Percentiles rank a stretch among this genome's conserved stretches.
Conservation (phyloP, 2,329 filamentous ascomycete species). For the Cordyceps pruinosa region DNA sequence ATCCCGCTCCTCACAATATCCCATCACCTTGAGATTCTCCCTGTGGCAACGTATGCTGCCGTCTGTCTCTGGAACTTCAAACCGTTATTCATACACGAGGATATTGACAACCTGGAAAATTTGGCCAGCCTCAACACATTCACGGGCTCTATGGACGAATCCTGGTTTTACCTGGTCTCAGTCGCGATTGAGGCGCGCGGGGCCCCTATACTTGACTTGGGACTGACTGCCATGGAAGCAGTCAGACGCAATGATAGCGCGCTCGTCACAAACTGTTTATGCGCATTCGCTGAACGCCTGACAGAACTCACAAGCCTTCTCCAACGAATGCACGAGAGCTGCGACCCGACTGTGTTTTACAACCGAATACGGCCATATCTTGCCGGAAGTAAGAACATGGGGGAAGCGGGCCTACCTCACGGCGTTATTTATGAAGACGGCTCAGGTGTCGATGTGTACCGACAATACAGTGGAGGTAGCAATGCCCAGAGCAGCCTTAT, state of each 20-base stretch:
- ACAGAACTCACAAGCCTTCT: slow-evolving; percentile 77
- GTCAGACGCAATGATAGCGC: slow-evolving; percentile 61
- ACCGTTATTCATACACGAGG: slow-evolving; percentile 77
- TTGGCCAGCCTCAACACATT: slow-evolving; percentile 83
- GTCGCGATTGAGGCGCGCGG: slow-evolving; percentile 92
- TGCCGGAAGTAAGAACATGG: slow-evolving; percentile 96
- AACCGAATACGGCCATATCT: slow-evolving; percentile 93
- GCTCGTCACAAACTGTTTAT: slow-evolving; percentile 72
- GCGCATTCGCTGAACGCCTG: slow-evolving; percentile 75
- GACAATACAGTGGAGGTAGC: slow-evolving; percentile 86
- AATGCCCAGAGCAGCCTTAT: slow-evolving; percentile 96
- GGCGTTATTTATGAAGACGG: slow-evolving; percentile 86
- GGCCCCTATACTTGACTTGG: slow-evolving; percentile 77
- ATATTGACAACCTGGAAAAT: slow-evolving; percentile 77
- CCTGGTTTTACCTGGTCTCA: slow-evolving; percentile 96
- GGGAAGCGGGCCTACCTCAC: slow-evolving; percentile 78
- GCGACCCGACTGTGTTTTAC: slow-evolving; percentile 92
- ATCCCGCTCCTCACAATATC: slow-evolving; percentile 75
- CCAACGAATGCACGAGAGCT: slow-evolving; percentile 88
- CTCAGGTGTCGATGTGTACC: slow-evolving; percentile 59
- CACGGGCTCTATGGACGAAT: slow-evolving; percentile 90
- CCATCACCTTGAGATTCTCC: slow-evolving; percentile 72
- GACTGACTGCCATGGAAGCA: slow-evolving; percentile 80
- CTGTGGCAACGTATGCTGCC: slow-evolving; percentile 89
- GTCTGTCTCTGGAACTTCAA: slow-evolving; percentile 97